phyloP scores from a whole-genome alignment of 768 basidiomycete genomes.

The Rhizopogon vesiculosus region DNA sequence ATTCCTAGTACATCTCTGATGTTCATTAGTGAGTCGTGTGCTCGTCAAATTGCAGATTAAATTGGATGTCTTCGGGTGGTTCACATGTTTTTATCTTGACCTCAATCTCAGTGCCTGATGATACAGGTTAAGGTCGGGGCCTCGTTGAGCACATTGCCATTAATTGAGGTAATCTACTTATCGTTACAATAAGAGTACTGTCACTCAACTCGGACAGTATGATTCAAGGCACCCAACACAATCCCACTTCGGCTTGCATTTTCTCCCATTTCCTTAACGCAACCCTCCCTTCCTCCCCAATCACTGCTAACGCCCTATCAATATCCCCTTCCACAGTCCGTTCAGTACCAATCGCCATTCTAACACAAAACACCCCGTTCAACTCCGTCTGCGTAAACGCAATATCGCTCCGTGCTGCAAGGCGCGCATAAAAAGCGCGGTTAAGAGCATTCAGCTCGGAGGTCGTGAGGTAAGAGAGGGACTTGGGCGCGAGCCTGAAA shows the following conservation, averaged over 20 bases:
- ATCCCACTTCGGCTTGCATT: neutral
- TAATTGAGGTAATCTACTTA: no score
- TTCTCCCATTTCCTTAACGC: slow-evolving; percentile 38
- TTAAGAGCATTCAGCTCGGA: slow-evolving; percentile 58
- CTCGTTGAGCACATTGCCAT: no score
- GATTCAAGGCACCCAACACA: no score
- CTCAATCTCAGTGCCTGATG: no score
- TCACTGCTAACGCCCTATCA: slow-evolving; percentile 47
- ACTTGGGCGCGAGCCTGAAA: slow-evolving; percentile 56
- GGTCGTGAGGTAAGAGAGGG: neutral
- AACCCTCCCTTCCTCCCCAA: slow-evolving; percentile 50
- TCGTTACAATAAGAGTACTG: no score
- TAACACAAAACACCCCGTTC: slow-evolving; percentile 56
- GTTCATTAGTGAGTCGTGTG: no score
- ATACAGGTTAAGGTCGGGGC: no score
- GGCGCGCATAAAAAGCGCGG: slow-evolving; percentile 48
- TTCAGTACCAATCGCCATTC: slow-evolving; percentile 72
- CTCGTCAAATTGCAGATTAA: no score
- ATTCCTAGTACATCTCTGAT: no score
- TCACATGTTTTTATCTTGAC: no score
- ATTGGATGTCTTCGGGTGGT: no score
- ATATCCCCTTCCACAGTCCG: slow-evolving; percentile 66
- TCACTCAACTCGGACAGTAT: no score
- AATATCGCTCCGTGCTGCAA: slow-evolving; percentile 51
- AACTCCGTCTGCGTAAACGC: slow-evolving; percentile 53